Conservation (phyloP, 306 rosid species). For the Sesbania bispinosa region DNA sequence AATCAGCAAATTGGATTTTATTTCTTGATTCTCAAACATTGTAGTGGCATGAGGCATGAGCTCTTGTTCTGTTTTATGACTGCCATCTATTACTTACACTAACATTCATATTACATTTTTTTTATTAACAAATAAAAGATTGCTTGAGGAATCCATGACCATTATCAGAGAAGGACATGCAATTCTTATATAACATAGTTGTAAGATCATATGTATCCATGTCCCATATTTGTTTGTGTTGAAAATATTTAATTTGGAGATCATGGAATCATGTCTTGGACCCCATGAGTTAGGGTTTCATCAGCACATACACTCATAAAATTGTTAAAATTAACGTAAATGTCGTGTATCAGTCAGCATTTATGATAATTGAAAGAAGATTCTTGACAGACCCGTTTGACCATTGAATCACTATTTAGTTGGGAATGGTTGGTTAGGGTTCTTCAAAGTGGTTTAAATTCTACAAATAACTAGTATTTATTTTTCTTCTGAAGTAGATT, state of each 20-base stretch:
- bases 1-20: neutral
- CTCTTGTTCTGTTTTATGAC: neutral
- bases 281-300: neutral
- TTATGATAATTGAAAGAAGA: neutral
- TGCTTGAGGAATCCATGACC: constrained; percentile 7
- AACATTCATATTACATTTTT: neutral
- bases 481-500: neutral
- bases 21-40: constrained; percentile 12
- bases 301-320: neutral
- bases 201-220: neutral
- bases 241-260: neutral
- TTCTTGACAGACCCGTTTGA: neutral
- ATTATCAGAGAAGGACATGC: neutral
- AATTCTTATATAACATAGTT: neutral
- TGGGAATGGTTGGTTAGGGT: neutral
- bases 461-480: neutral
- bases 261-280: neutral
- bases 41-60: neutral
- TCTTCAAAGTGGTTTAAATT: neutral
- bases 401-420: constrained; percentile 1
- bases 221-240: neutral
- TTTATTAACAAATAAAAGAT: neutral
- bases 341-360: too few relatives aligned
- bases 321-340: neutral
- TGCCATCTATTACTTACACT: neutral